Base-by-base conservation (phyloP, 2,329 filamentous ascomycete species). In the Saccharata proteae region DNA sequence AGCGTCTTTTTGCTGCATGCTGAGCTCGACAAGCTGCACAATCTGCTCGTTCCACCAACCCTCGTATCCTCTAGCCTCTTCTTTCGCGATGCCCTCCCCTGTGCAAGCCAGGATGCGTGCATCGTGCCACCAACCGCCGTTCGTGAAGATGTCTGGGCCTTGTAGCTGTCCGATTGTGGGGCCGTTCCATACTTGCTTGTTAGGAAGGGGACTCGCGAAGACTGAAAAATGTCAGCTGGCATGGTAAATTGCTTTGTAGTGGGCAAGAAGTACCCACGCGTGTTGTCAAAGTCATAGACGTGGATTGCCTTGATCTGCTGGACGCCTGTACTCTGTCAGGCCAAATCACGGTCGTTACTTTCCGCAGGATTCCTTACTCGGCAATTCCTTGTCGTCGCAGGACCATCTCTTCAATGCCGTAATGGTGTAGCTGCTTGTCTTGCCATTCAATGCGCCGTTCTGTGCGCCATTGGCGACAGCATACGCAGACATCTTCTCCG, bases 251-350 rank as follows among this genome's bases (percentile, higher is more conserved):
- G 13, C 16, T 10, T 26, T 21, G 12, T n/a, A n/a, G n/a, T n/a
- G 24, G 31, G 23, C 21, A 18, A 26, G 21, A 23, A 13, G 16
- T 32, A 40, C 77, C 53, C 63, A 88, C 82, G 62, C 21, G 88
- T 96, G 51, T 98, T 96, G 58, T 98, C 90, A 55, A 96, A 98
- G 56, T 98, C 90, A 61, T 96, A 96, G 43, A 98, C 71, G 51
- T 96, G 88, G 31, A 98, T 74, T 6, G 74, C 62, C 52, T 74
- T 83, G 57, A 96, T 78, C 34, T 73, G 65, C 24, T 79, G 65
- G 8, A 75, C 66, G 18, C 72, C 70, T 71, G 40, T 5, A 33
- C 5, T 21, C 12, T 15, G 30, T 44, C 26, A 42, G 39, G 34
- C 23, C 16, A 8, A 15, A 20, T 10, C n/a, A 23, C n/a, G 5